Evolutionary conservation across 192 early-diverging fungal genomes (phyloP), one percentile per base, ranked within the genome.

Genomic region (Kappamyces sp.): DNA sequence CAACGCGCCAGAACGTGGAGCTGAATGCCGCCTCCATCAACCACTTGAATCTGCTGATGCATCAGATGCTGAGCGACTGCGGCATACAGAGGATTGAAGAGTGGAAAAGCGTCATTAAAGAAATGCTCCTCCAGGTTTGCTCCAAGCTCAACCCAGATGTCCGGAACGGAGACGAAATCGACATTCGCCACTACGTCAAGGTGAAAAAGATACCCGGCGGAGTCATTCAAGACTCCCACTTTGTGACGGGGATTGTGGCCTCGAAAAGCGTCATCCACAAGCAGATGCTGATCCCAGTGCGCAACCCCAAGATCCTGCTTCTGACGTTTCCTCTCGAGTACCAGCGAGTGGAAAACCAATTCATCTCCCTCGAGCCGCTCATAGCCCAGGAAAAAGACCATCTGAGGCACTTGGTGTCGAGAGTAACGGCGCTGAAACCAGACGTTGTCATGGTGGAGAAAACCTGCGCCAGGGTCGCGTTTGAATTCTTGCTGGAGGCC

Each of bases 131-230:
- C 32, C 80, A 83, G 49, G 78, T 86, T 4, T 78, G 83, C 35
- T 71, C 73, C 42, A 66, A 79, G 49, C 65, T 86, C 4, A 69
- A 72, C 38, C 78, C 87, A 0, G 77, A 89, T 65, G 77, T 90
- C 34, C 66, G 78, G 14, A 80, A 41, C 22, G 68, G 90, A 51
- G 91, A 94, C 66, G 79, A 85, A 61, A 88, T 91, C 60, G 93
- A 96, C 62, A 81, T 93, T 42, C 86, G 12, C 7, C 83, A 91
- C 34, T 93, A 92, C 47, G 88, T 98, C 45, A 95, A 94, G 57
- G 88, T 96, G 65, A 98, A 98, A 66, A 89, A 88, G 60, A 89
- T 99, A 15, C 88, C 96, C 0, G 96, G 94, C 5, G 93, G 90
- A 5, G 30, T 62, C 30, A 88, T 91, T 0, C 43, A 60, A 30